A percentile compares a stretch with the other conserved stretches of the same genome.
Evolutionary conservation across 2,329 filamentous ascomycete genomes (phyloP).

Genomic region (Hymenoscyphus repandus): DNA sequence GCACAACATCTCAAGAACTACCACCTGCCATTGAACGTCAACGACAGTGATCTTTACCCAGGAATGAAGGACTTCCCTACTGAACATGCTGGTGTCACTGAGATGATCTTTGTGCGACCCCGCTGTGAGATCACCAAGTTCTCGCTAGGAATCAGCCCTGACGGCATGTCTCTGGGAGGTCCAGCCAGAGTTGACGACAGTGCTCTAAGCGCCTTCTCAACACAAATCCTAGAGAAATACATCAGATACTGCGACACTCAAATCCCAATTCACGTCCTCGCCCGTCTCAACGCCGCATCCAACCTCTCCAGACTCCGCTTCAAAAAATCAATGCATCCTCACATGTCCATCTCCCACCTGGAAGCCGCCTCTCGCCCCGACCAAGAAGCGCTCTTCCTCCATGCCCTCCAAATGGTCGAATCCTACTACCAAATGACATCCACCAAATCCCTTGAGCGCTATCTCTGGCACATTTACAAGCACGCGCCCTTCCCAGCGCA

Average conservation of each 20-base stretch:
- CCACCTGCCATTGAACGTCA: slow-evolving; percentile 44
- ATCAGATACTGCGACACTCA: slow-evolving; percentile 36
- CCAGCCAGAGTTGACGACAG: slow-evolving; percentile 9
- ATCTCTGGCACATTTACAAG: slow-evolving; percentile 29
- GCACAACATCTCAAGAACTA: slow-evolving; percentile 41
- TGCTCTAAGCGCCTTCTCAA: slow-evolving; percentile 27
- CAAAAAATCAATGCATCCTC: slow-evolving; percentile 17
- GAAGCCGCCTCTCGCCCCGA: slow-evolving; percentile 11
- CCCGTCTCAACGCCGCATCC: slow-evolving; percentile 13
- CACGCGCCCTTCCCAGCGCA: slow-evolving; percentile 31
- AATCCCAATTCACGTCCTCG: slow-evolving; percentile 32
- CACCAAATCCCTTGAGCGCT: slow-evolving; percentile 20
- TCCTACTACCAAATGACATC: slow-evolving; percentile 28
- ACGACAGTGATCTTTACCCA: slow-evolving; percentile 46
- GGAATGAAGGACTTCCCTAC: slow-evolving; percentile 36
- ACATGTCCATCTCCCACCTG: slow-evolving; percentile 6
- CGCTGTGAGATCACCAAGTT: slow-evolving; percentile 30
- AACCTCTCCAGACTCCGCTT: slow-evolving; percentile 20
- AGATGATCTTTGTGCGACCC: slow-evolving; percentile 38
- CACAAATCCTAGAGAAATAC: slow-evolving; percentile 34
- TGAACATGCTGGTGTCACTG: slow-evolving; percentile 38
- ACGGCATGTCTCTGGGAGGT: background rate
- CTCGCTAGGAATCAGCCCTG: slow-evolving; percentile 4
- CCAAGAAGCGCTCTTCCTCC: slow-evolving; percentile 13
- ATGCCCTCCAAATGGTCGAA: slow-evolving; percentile 18